Conservation (phyloP, 1,284 basidiomycete genomes). For the Ustanciosporium gigantosporum region DNA sequence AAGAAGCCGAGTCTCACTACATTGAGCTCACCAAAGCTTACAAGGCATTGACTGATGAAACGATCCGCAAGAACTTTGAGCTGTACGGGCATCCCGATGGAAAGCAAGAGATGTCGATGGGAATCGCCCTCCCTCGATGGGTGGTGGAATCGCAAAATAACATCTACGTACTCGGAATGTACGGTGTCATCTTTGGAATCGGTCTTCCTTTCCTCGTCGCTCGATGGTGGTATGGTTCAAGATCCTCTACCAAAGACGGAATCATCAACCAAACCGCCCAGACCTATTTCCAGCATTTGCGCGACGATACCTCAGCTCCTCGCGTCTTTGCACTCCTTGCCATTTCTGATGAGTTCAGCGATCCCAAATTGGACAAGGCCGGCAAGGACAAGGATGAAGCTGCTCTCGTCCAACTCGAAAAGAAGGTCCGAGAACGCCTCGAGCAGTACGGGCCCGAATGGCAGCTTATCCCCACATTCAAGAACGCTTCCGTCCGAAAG, state of each 20-base stretch:
- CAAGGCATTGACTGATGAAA: slow-evolving; percentile 93
- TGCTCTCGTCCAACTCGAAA: slow-evolving; percentile 66
- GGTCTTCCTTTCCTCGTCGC: slow-evolving; percentile 79
- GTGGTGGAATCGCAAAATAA: slow-evolving; percentile 90
- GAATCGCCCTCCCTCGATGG: slow-evolving; percentile 93
- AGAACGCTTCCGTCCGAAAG: slow-evolving; percentile 44
- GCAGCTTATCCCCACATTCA: slow-evolving; percentile 41
- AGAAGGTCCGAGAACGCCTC: slow-evolving; percentile 21
- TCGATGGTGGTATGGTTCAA: slow-evolving; percentile 94
- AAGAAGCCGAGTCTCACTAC: slow-evolving; percentile 84
- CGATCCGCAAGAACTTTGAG: slow-evolving; percentile 86
- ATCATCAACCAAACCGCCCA: slow-evolving; percentile 82
- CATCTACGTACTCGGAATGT: slow-evolving; percentile 83
- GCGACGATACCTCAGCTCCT: slow-evolving; percentile 76
- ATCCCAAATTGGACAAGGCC: slow-evolving; percentile 61
- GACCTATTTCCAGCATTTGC: slow-evolving; percentile 82
- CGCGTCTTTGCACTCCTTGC: slow-evolving; percentile 77
- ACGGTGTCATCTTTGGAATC: slow-evolving; percentile 84
- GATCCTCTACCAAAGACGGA: slow-evolving; percentile 89
- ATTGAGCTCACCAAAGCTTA: slow-evolving; percentile 97
- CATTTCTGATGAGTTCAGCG: slow-evolving; percentile 73
- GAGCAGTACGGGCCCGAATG: slow-evolving; percentile 33
- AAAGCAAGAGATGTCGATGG: slow-evolving; percentile 89
- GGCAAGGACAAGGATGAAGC: slow-evolving; percentile 41
- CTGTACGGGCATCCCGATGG: slow-evolving; percentile 96